Percentiles rank a stretch among this genome's conserved stretches.
These are phyloP conservation scores for Glarea lozoyensis DNA, from an alignment of 495 filamentous ascomycete genomes.

Conservation along the genomic window DNA sequence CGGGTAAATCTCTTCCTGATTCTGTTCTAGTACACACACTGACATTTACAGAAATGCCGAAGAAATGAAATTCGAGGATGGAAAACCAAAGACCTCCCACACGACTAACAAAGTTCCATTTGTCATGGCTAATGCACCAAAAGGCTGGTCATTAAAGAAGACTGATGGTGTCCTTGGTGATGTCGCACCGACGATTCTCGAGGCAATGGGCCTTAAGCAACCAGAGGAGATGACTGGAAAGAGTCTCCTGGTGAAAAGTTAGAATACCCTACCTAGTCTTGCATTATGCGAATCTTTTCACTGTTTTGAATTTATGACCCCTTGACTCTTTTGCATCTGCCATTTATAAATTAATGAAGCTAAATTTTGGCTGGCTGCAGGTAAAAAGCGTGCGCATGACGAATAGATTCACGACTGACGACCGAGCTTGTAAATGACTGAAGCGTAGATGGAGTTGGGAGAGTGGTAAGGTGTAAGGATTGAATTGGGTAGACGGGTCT, in stretches of 20 bases:
- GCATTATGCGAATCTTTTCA: constrained; percentile 2
- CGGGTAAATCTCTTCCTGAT: constrained; percentile 44
- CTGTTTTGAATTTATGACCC: no score
- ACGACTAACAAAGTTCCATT: constrained; percentile 97
- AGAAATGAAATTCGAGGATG: constrained; percentile 95
- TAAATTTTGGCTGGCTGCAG: constrained; percentile 7
- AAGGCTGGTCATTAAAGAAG: constrained; percentile 81
- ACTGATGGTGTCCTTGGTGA: constrained; percentile 83
- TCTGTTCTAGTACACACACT: not conserved
- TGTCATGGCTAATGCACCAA: constrained; percentile 93
- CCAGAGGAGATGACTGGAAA: constrained; percentile 86
- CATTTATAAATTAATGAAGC: constrained; percentile 1
- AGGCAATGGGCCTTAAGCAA: constrained; percentile 80
- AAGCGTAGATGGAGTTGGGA: not conserved
- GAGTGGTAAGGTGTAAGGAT: not conserved
- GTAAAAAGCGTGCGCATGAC: constrained; percentile 18
- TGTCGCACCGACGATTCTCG: constrained; percentile 87
- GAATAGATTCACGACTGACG: constrained; percentile 3
- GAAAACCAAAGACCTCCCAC: constrained; percentile 95
- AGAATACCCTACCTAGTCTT: constrained; percentile 14
- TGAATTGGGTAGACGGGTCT: no score
- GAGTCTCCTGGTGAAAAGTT: constrained; percentile 72
- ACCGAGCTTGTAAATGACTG: not conserved
- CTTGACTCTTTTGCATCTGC: no score
- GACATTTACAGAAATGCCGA: constrained; percentile 66